Base-by-base conservation (phyloP, 345 rosid genomes). In the Hibiscus trionum region DNA sequence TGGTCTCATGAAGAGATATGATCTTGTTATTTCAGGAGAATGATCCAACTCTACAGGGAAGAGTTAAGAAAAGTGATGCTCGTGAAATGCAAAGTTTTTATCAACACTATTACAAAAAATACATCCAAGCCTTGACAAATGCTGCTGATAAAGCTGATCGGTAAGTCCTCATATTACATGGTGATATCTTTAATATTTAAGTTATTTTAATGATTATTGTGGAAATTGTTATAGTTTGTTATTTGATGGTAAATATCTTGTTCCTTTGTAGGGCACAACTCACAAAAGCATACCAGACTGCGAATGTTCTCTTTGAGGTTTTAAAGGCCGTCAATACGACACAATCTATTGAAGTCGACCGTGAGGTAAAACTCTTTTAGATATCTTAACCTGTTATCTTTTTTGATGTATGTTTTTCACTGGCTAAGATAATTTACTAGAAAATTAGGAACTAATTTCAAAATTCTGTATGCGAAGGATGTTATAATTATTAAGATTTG, bases 251-350 rank as follows among this genome's bases (percentile, higher is more conserved):
- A 11, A 11, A 2, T 37, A 17, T 72, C 73, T 7, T 77, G 56
- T 80, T 73, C 11, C 61, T 65, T 63, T 83, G 57, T 82, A 96
- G 99, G 81, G 98, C 99, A 6, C 98, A 93, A 86, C 89, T 96
- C 79, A 91, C 99, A 24, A 96, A 96, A 85, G 99, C 99, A 55
- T 96, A 96, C 82, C 99, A 96, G 83, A 96, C 99, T 72, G 99
- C 99, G n/a, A 93, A 93, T 82, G 98, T 96, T 79, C 97, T 96
- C 78, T 96, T 96, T 82, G 99, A 96, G 86, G 99, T 96, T 78
- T 85, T 96, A 80, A 96, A 77, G 80, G 99, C 99, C 50, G 99
- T 96, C 61, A 96, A 93, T 84, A 77, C 78, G 84, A 89, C 96
- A 15, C 98, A 96, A 79, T 85, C 97, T 29, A 88, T 91, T 75